Conservation (phyloP, 495 filamentous ascomycete species). For the Aspergillus sparsus region DNA sequence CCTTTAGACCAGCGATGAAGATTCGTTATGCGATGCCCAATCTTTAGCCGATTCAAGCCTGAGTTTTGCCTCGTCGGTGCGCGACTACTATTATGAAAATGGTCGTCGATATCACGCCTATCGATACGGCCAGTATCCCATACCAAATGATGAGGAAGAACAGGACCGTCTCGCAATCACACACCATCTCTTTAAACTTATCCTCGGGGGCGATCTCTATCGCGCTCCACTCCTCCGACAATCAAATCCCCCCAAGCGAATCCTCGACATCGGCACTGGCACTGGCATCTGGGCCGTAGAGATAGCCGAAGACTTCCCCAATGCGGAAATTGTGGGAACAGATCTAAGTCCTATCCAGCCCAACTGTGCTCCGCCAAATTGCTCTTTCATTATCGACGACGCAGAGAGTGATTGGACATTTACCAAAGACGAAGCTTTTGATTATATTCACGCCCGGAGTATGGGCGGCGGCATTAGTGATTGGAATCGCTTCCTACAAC, state of each 20-base stretch:
- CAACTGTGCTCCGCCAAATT: slow-evolving; percentile 51
- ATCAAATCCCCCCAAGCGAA: slow-evolving; percentile 26
- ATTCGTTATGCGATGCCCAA: slow-evolving; percentile 40
- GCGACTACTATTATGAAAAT: slow-evolving; percentile 56
- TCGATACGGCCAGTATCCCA: slow-evolving; percentile 55
- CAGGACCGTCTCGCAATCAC: slow-evolving; percentile 68
- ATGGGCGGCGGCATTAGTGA: slow-evolving; percentile 49
- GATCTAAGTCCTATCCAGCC: slow-evolving; percentile 62
- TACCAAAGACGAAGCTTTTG: slow-evolving; percentile 41
- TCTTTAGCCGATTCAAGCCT: slow-evolving; percentile 45
- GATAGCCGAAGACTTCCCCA: slow-evolving; percentile 59
- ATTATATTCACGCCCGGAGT: slow-evolving; percentile 50
- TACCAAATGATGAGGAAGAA: slow-evolving; percentile 62
- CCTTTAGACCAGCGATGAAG: slow-evolving; percentile 45
- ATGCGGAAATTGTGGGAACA: slow-evolving; percentile 60
- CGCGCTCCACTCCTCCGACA: slow-evolving; percentile 48
- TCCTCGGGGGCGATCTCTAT: slow-evolving; percentile 54
- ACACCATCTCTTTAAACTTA: slow-evolving; percentile 58
- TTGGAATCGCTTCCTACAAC: slow-evolving; percentile 41
- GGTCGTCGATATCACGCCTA: slow-evolving; percentile 65
- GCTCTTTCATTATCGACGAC: slow-evolving; percentile 52
- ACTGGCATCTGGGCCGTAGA: slow-evolving; percentile 65
- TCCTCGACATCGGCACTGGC: slow-evolving; percentile 55
- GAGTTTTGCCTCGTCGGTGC: slow-evolving; percentile 48
- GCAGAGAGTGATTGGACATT: slow-evolving; percentile 53